Base-by-base conservation (phyloP, 2,329 filamentous ascomycete species). In the Ceratocystis albifundus region DNA sequence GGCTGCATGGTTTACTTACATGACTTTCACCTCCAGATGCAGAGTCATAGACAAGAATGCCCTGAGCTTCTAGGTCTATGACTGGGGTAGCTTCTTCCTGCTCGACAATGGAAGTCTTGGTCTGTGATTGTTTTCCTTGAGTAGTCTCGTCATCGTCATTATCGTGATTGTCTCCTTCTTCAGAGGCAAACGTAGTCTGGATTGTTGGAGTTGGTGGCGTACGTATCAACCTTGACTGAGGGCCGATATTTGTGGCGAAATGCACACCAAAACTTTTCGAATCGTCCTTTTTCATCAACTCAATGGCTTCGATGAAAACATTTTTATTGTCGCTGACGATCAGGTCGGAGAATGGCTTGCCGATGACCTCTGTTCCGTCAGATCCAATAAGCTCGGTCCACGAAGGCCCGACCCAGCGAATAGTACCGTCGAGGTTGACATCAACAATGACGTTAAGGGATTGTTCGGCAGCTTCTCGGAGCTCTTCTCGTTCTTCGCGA, bases 381-480 rank as follows among this genome's bases (percentile, higher is more conserved):
- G 89, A 93, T 67, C 94, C 94, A 68, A 97, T 88, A 62, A 99
- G 88, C 72, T 97, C 91, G 68, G 85, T 84, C 94, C 94, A 99
- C 17, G 93, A 96, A 12, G 92, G 90, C 74, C 93, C 97, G 71
- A 96, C 92, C 90, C 94, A 99, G 76, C 91, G 88, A 72, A 99
- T 88, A 69, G 85, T 88, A 70, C 90, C 90, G 73, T 96, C 89
- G 66, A 97, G 82, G 72, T 91, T 90, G 70, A 99, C 81, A 77
- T 99, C 93, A 74, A 99, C 83, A 74, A 99, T 96, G 70, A 96
- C 89, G 76, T 97, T 99, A 74, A 96, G 82, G 25, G 92, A 96
- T 78, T 96, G 90, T 77, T 97, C 93, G 63, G 93, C 94, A 50
- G 93, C 94, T 78, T 96, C 90, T 73, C 92, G 91, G 71, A 99